phyloP scores from a whole-genome alignment of 768 basidiomycete species.

The Lactarius tabidus region DNA sequence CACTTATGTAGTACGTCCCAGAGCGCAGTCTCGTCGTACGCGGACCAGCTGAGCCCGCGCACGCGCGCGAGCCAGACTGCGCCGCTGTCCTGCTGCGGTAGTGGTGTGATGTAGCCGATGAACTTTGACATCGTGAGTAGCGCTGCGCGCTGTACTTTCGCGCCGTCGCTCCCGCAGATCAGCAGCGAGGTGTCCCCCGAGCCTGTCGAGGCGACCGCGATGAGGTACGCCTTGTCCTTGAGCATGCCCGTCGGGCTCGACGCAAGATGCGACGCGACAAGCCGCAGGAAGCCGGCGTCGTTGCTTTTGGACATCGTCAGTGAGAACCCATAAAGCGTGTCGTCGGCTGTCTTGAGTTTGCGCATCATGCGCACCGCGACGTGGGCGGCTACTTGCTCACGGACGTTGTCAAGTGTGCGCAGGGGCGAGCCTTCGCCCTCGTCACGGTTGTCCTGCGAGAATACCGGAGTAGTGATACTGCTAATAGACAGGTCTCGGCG shows the following conservation, averaged over 20 bases:
- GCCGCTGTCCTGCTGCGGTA: slow-evolving; percentile 23
- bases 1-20: slow-evolving; percentile 70
- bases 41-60: slow-evolving; percentile 48
- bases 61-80: slow-evolving; percentile 43
- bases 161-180: slow-evolving; percentile 51
- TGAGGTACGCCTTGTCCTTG: slow-evolving; percentile 39
- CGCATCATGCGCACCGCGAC: slow-evolving; percentile 53
- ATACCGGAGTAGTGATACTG: slow-evolving; percentile 22
- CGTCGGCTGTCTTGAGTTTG: slow-evolving; percentile 48
- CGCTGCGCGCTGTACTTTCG: slow-evolving; percentile 61
- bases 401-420: slow-evolving; percentile 59
- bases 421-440: slow-evolving; percentile 8
- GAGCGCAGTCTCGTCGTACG: slow-evolving; percentile 62
- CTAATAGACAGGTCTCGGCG: slow-evolving; percentile 14
- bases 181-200: slow-evolving; percentile 39
- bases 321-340: slow-evolving; percentile 54
- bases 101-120: slow-evolving; percentile 49
- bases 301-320: slow-evolving; percentile 55
- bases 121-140: slow-evolving; percentile 66
- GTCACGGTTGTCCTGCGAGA: slow-evolving; percentile 4
- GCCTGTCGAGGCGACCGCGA: slow-evolving; percentile 52
- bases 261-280: slow-evolving; percentile 51
- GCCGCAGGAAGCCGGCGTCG: slow-evolving; percentile 53
- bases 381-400: slow-evolving; percentile 54
- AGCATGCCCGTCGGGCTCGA: slow-evolving; percentile 42